Percentiles rank a stretch among this genome's conserved stretches.
phyloP scores from a whole-genome alignment of 2,329 filamentous ascomycete genomes.

The Tricladium varicosporioides region DNA sequence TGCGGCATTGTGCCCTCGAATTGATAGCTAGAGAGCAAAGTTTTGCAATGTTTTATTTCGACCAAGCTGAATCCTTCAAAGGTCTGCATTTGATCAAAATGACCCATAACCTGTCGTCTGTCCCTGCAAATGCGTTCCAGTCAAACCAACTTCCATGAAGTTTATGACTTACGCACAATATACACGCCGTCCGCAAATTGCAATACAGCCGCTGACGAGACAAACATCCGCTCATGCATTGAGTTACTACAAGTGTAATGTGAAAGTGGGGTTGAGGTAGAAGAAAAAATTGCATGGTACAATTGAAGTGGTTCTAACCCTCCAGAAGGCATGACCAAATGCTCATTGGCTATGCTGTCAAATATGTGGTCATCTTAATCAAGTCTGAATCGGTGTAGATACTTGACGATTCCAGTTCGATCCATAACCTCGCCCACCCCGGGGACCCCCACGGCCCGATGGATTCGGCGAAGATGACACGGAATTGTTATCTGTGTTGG shows the following conservation, averaged over 20 bases:
- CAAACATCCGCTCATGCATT: conserved; percentile 31
- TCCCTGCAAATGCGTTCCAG: conserved; percentile 13
- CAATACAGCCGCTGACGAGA: conserved; percentile 28
- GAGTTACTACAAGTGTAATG: conserved; percentile 33
- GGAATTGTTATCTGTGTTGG: conserved; percentile 22
- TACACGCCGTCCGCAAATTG: conserved; percentile 32
- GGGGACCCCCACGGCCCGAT: conserved; percentile 23
- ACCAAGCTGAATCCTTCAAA: conserved; percentile 14
- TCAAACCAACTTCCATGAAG: conserved; percentile 17
- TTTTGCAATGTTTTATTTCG: conserved; percentile 19
- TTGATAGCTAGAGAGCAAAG: conserved; percentile 20
- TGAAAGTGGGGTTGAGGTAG: conserved; percentile 24
- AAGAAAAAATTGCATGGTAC: conserved; percentile 27
- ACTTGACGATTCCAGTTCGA: conserved; percentile 27
- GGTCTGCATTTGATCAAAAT: conserved; percentile 15
- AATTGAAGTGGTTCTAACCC: conserved; percentile 5
- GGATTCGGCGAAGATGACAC: conserved; percentile 21
- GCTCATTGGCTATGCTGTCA: background rate
- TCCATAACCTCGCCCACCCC: conserved; percentile 27
- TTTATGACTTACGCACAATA: conserved; percentile 26
- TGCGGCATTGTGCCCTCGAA: conserved; percentile 7
- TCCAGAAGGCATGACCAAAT: background rate
- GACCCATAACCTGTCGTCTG: conserved; percentile 6
- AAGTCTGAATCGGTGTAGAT: conserved; percentile 32
- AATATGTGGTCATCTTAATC: conserved; percentile 6